Evolutionary conservation across 2,329 filamentous ascomycete species (phyloP).

Genomic region (Cladosporium phlei): DNA sequence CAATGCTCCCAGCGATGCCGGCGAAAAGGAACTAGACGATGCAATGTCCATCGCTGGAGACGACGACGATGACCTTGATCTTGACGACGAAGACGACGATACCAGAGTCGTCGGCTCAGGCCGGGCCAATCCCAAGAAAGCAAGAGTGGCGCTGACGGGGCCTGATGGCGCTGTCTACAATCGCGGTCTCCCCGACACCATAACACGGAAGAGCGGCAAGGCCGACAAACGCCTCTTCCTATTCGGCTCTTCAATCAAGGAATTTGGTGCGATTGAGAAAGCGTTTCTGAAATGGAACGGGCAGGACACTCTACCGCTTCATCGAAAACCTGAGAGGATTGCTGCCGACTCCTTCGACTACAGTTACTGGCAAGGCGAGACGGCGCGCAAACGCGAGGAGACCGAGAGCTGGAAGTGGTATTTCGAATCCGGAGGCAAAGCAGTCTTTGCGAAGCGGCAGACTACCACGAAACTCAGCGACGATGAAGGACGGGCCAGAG

Average conservation of each 20-base stretch:
- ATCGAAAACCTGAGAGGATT: constrained; percentile 32
- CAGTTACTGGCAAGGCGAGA: constrained; percentile 38
- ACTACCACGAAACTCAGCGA: constrained; percentile 31
- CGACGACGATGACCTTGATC: neutral
- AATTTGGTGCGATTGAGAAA: constrained; percentile 45
- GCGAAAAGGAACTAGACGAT: constrained; percentile 35
- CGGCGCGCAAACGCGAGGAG: constrained; percentile 41
- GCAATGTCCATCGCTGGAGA: constrained; percentile 23
- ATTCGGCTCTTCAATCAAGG: constrained; percentile 48
- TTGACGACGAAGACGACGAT: constrained; percentile 2
- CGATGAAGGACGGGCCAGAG: constrained; percentile 34
- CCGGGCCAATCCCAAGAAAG: neutral
- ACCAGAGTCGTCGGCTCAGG: neutral
- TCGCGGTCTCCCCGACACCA: constrained; percentile 25
- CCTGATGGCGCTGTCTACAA: constrained; percentile 17
- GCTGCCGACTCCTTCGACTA: constrained; percentile 37
- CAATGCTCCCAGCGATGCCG: constrained; percentile 30
- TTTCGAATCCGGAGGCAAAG: constrained; percentile 37
- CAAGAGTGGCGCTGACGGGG: neutral
- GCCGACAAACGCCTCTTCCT: constrained; percentile 44
- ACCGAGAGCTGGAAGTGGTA: constrained; percentile 52
- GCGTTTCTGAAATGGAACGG: constrained; percentile 49
- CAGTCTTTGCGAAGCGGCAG: constrained; percentile 42
- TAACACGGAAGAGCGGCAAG: constrained; percentile 32
- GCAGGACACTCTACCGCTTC: constrained; percentile 47